phyloP scores from a whole-genome alignment of 345 rosid species.

The Draba incana region DNA sequence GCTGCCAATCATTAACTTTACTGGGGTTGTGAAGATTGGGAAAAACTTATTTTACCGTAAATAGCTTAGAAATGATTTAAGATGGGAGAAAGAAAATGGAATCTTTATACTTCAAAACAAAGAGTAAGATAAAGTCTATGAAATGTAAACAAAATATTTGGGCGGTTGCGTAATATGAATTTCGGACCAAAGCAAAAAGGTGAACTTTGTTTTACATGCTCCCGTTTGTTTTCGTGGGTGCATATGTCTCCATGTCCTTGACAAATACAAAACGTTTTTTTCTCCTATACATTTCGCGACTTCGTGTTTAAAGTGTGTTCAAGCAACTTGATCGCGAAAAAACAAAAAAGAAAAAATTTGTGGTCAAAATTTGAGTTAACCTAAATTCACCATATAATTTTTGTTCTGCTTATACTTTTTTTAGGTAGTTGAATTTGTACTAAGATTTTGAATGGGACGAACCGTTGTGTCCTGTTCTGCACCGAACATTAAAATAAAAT shows the following conservation, averaged over 20 bases:
- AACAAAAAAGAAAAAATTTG: background rate
- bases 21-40: background rate
- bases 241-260: conserved; percentile 12
- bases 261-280: conserved; percentile 35
- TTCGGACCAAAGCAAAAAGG: conserved; percentile 27
- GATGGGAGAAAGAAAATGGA: conserved; percentile 14
- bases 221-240: conserved; percentile 13
- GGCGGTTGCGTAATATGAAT: conserved; percentile 38
- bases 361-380: conserved; percentile 28
- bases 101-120: conserved; percentile 23
- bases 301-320: conserved; percentile 13
- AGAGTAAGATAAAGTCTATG: conserved; percentile 12
- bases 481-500: no score
- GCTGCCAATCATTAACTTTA: background rate
- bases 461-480: no score
- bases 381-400: conserved; percentile 7
- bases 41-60: background rate
- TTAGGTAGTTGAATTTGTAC: no score
- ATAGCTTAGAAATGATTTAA: background rate
- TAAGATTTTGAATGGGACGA: no score
- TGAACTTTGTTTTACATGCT: conserved; percentile 42
- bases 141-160: background rate
- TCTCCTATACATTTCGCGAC: conserved; percentile 20
- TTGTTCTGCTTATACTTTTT: background rate
- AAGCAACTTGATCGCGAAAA: conserved; percentile 21